Evolutionary conservation across 805 yeast genomes (phyloP).

Genomic region (Debaryomyces prosopidis): DNA sequence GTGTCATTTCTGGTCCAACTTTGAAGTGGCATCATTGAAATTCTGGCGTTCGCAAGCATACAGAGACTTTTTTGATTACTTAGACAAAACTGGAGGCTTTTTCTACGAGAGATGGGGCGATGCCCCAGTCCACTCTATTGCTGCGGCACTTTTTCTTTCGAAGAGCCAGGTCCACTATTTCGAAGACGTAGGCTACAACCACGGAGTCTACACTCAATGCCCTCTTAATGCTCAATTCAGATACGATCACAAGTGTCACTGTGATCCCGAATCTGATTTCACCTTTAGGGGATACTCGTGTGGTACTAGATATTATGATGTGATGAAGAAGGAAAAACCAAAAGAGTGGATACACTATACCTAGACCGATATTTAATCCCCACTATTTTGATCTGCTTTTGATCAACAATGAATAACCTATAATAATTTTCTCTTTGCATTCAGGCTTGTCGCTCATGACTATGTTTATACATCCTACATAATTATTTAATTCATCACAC

Average conservation of each 20-base stretch:
- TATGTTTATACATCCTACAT: too few relatives aligned
- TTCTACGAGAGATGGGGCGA: slow-evolving; percentile 88
- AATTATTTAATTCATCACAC: too few relatives aligned
- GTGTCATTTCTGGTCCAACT: slow-evolving; percentile 92
- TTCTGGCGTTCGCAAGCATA: slow-evolving; percentile 79
- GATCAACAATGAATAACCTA: too few relatives aligned
- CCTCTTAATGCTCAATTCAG: slow-evolving; percentile 61
- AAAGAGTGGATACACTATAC: slow-evolving; percentile 24
- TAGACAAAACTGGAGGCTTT: slow-evolving; percentile 85
- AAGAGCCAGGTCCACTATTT: slow-evolving; percentile 71
- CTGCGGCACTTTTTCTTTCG: slow-evolving; percentile 75
- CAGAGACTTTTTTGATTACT: slow-evolving; percentile 63
- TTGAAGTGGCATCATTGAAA: slow-evolving; percentile 73
- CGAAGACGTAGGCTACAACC: slow-evolving; percentile 77
- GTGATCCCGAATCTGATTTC: slow-evolving; percentile 66
- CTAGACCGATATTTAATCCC: not conserved
- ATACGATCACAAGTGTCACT: slow-evolving; percentile 58
- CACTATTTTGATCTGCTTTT: too few relatives aligned
- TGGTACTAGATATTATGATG: slow-evolving; percentile 32
- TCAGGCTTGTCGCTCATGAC: too few relatives aligned
- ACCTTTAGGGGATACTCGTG: slow-evolving; percentile 41
- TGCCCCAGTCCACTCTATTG: slow-evolving; percentile 85
- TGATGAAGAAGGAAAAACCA: slow-evolving; percentile 30
- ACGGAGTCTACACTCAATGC: slow-evolving; percentile 72
- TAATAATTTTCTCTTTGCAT: too few relatives aligned